These are phyloP conservation scores for Prunus mongolica DNA, from an alignment of 306 rosid genomes.

Conservation along the genomic window DNA sequence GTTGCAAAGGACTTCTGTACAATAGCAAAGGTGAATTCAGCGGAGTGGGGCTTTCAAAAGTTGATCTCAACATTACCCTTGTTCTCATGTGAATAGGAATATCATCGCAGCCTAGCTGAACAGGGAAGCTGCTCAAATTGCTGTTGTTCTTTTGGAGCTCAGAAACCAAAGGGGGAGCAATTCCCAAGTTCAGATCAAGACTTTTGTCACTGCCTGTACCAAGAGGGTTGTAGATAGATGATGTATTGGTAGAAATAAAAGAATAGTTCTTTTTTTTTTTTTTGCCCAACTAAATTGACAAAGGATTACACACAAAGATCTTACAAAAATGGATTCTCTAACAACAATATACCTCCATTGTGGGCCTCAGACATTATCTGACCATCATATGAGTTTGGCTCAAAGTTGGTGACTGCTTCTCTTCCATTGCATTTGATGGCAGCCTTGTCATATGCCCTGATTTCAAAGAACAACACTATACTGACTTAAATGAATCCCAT, in stretches of 20 bases:
- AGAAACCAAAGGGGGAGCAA: conserved; percentile 56
- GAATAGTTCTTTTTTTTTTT: neutral
- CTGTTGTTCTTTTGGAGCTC: conserved; percentile 37
- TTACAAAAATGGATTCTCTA: neutral
- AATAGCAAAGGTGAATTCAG: neutral
- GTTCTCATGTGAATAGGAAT: conserved; percentile 36
- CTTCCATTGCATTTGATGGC: conserved; percentile 81
- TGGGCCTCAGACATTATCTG: conserved; percentile 49
- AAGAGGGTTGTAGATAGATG: neutral
- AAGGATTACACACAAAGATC: neutral
- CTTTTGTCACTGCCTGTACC: conserved; percentile 45
- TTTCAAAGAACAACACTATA: conserved; percentile 24
- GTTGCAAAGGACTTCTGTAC: neutral
- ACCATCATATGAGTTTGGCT: conserved; percentile 56
- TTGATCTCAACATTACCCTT: conserved; percentile 47
- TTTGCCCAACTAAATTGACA: neutral
- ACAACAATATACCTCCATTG: conserved; percentile 41
- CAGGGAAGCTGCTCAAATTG: conserved; percentile 29
- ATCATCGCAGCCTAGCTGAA: conserved; percentile 42
- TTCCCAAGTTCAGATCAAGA: conserved; percentile 83
- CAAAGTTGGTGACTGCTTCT: conserved; percentile 90
- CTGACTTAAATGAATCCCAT: conserved; percentile 4
- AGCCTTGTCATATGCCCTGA: conserved; percentile 92
- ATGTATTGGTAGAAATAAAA: neutral
- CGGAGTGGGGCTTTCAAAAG: neutral